phyloP scores from a whole-genome alignment of 2,329 filamentous ascomycete species.

The Phaeomoniella chlamydospora region DNA sequence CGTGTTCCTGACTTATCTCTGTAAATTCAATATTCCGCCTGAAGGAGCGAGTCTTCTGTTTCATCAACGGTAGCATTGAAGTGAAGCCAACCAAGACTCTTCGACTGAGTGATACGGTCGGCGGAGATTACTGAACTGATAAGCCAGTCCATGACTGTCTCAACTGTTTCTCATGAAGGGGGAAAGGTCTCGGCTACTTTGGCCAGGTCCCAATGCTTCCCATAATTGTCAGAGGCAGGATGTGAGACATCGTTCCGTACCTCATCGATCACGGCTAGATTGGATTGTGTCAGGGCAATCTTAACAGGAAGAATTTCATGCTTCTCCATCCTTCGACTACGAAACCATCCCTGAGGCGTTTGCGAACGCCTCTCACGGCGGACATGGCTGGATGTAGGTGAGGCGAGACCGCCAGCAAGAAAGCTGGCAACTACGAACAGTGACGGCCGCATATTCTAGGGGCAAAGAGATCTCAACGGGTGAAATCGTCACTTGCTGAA shows the following conservation, averaged over 20 bases:
- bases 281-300: constrained; percentile 31
- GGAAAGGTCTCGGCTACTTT: constrained; percentile 28
- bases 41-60: constrained; percentile 37
- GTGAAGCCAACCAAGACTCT: constrained; percentile 37
- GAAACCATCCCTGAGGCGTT: constrained; percentile 21
- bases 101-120: constrained; percentile 33
- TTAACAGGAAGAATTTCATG: constrained; percentile 26
- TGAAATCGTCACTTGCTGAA: no score
- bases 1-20: constrained; percentile 20
- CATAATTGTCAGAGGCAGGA: constrained; percentile 26
- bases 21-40: constrained; percentile 38
- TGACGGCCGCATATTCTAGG: not conserved
- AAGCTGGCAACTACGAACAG: constrained; percentile 1
- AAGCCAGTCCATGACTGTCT: constrained; percentile 29
- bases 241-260: constrained; percentile 29
- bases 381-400: constrained; percentile 17
- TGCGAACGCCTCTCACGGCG: constrained; percentile 25
- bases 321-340: constrained; percentile 19
- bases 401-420: constrained; percentile 1
- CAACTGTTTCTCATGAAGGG: constrained; percentile 27
- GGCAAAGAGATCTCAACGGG: not conserved
- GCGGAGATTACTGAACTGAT: constrained; percentile 26
- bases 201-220: constrained; percentile 26
- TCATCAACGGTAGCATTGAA: constrained; percentile 41
- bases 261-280: constrained; percentile 28